Evolutionary conservation across 2,329 filamentous ascomycete genomes (phyloP).

Genomic region (Ophiostoma sp.): DNA sequence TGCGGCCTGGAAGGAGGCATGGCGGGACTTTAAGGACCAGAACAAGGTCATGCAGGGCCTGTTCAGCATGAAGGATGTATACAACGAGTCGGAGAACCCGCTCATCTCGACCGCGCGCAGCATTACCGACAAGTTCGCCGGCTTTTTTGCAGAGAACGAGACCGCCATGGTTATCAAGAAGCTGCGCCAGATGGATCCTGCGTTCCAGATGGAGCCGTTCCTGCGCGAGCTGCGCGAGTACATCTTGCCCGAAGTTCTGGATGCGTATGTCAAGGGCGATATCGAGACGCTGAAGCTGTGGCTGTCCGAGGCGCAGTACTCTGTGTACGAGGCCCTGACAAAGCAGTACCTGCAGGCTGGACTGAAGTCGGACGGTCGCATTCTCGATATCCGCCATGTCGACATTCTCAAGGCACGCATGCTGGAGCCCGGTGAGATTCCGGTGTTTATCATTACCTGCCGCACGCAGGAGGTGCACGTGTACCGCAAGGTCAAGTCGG

Average conservation of each 20-base stretch:
- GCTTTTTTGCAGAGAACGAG: conserved; percentile 98
- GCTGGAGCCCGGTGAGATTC: conserved; percentile 78
- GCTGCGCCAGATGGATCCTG: conserved; percentile 91
- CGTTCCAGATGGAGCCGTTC: conserved; percentile 92
- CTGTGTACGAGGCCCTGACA: conserved; percentile 92
- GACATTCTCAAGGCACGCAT: conserved; percentile 78
- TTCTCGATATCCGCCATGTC: conserved; percentile 90
- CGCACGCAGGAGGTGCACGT: conserved; percentile 97
- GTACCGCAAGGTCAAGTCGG: conserved; percentile 85
- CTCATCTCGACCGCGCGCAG: conserved; percentile 87
- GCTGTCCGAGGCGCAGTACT: conserved; percentile 94
- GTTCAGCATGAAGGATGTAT: conserved; percentile 78
- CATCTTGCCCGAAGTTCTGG: conserved; percentile 92
- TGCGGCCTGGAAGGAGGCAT: conserved; percentile 95
- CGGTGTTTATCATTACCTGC: conserved; percentile 95
- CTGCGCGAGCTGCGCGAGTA: conserved; percentile 94
- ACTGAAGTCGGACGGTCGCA: conserved; percentile 88
- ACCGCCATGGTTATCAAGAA: conserved; percentile 97
- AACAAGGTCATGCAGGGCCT: conserved; percentile 83
- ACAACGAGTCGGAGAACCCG: conserved; percentile 96
- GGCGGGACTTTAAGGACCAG: conserved; percentile 88
- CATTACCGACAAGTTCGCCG: conserved; percentile 86
- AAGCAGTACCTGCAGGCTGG: conserved; percentile 93
- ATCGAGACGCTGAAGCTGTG: conserved; percentile 84
- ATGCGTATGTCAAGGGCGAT: conserved; percentile 97